phyloP scores from a whole-genome alignment of 768 basidiomycete species.

The Symmetrospora coprosmae region DNA sequence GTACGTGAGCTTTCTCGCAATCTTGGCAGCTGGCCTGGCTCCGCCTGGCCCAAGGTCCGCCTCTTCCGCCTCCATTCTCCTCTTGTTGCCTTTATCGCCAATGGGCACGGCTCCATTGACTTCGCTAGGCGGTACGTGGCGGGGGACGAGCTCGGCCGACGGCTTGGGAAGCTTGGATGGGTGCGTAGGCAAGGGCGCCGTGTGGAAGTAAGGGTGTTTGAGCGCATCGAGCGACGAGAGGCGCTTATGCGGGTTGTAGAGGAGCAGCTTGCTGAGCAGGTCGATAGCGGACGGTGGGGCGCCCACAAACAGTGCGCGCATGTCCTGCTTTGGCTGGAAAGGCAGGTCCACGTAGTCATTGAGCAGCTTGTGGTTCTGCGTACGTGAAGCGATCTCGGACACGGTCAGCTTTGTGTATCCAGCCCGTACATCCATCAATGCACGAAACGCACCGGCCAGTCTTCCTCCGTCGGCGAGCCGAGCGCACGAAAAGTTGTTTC shows the following conservation, averaged over 20 bases:
- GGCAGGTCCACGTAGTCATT: conserved; percentile 79
- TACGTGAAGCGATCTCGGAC: background rate
- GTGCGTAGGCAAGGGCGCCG: conserved; percentile 49
- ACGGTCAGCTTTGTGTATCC: background rate
- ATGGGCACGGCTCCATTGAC: background rate
- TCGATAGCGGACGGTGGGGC: conserved; percentile 74
- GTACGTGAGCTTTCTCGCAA: conserved; percentile 10
- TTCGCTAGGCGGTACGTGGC: conserved; percentile 41
- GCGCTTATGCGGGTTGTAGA: conserved; percentile 72
- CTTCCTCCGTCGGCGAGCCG: conserved; percentile 88
- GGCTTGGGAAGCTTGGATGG: conserved; percentile 73
- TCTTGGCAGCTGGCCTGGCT: background rate
- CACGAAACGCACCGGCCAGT: conserved; percentile 66
- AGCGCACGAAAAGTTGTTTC: conserved; percentile 87
- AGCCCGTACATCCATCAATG: no score
- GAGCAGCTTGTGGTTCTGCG: conserved; percentile 72
- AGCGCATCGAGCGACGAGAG: conserved; percentile 70
- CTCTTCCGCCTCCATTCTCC: background rate
- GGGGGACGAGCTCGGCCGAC: conserved; percentile 40
- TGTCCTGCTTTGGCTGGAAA: conserved; percentile 64
- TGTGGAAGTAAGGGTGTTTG: conserved; percentile 65
- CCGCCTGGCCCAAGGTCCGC: background rate
- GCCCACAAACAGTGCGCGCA: conserved; percentile 79
- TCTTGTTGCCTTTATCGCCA: background rate
- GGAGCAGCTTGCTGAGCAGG: conserved; percentile 60